Evolutionary conservation across 176 grass and related monocot genomes (phyloP), one percentile per base, ranked within the genome.

Genomic region (Oryza longistaminata): DNA sequence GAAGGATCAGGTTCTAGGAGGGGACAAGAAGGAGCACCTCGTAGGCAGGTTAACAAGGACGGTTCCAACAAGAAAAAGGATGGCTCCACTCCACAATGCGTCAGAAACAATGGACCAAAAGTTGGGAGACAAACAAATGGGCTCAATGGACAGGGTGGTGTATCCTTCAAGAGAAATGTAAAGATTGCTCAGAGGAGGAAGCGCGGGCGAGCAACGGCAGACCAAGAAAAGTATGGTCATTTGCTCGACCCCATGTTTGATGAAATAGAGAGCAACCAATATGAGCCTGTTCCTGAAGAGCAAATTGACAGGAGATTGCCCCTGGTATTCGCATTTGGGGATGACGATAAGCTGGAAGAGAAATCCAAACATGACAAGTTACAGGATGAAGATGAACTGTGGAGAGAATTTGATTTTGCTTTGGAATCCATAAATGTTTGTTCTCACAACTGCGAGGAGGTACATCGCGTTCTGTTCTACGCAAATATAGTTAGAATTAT

Each of bases 351-450:
- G 19, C 4, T 21, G 26, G 22, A 25, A 22, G 45, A 77, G 12
- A 86, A 74, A 31, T n/a, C 75, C 22, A 74, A 74, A 40, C 25
- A 40, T 50, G 46, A 27, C 10, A 14, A 66, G 53, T 58, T 11
- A 4, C 17, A 39, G 60, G 74, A 90, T 11, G 80, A 87, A 39
- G 74, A 90, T 17, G 80, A 87, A 39, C 29, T 83, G 68, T 90
- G 84, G 88, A 61, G 0, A 40, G 80, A 90, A 15, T 69, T 6
- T 0, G 80, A 75, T 58, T 35, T 49, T 69, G 75, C 22, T 55
- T 3, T 79, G 1, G 49, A 80, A 79, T 68, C n/a, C 11, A 26
- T 31, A 21, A 25, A 75, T 37, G 50, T 49, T 61, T 66, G 34
- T 43, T 15, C 67, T 25, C 72, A 85, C 11, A 9, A 2, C 7